phyloP scores from a whole-genome alignment of 805 yeast species.

The Saccharomycopsis vini region DNA sequence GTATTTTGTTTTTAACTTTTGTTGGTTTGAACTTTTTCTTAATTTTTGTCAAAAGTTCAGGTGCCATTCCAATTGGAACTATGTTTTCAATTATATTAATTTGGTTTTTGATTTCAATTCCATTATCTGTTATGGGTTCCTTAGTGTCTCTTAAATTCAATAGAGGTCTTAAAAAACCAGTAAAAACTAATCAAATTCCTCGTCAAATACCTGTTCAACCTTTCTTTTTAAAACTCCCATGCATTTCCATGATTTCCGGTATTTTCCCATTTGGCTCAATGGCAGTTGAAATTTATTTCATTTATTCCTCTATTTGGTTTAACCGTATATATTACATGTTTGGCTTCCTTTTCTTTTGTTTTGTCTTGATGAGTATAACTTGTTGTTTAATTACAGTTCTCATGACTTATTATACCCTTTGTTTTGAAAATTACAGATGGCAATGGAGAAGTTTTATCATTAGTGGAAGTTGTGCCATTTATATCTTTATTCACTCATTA shows the following conservation, averaged over 20 bases:
- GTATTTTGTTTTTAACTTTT: slow-evolving; percentile 53
- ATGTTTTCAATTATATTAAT: slow-evolving; percentile 70
- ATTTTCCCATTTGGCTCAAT: slow-evolving; percentile 92
- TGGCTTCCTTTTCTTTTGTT: slow-evolving; percentile 88
- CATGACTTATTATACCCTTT: slow-evolving; percentile 73
- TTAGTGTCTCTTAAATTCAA: slow-evolving; percentile 53
- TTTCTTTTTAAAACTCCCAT: slow-evolving; percentile 61
- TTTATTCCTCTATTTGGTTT: slow-evolving; percentile 87
- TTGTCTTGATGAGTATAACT: slow-evolving; percentile 72
- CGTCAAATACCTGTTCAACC: slow-evolving; percentile 93
- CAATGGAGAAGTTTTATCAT: slow-evolving; percentile 88
- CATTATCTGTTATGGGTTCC: slow-evolving; percentile 79
- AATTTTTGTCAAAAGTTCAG: slow-evolving; percentile 71
- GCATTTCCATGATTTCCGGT: slow-evolving; percentile 71
- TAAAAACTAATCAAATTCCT: slow-evolving; percentile 89
- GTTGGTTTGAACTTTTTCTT: slow-evolving; percentile 73
- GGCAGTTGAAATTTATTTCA: slow-evolving; percentile 90
- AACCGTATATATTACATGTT: slow-evolving; percentile 93
- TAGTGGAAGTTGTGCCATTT: slow-evolving; percentile 83
- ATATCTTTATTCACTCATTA: slow-evolving; percentile 77
- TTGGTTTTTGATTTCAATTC: slow-evolving; percentile 83
- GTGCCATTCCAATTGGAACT: slow-evolving; percentile 91
- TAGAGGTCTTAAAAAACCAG: slow-evolving; percentile 57
- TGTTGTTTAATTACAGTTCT: slow-evolving; percentile 73
- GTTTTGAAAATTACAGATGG: slow-evolving; percentile 93